Base-by-base conservation (phyloP, 2,329 filamentous ascomycete species). In the Plectosphaerella plurivora region DNA sequence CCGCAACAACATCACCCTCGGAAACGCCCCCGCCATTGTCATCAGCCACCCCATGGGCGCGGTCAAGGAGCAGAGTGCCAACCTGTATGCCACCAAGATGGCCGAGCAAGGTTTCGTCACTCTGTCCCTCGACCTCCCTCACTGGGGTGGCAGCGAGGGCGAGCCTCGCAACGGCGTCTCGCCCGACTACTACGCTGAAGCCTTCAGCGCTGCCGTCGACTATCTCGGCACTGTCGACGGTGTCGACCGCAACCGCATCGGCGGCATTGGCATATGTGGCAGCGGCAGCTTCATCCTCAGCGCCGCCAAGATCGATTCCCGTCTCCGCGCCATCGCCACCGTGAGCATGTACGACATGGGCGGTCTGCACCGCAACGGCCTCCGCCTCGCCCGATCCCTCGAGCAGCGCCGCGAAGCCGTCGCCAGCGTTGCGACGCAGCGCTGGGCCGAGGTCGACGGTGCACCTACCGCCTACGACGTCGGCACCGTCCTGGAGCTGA, bases 301-400 rank as follows among this genome's bases (percentile, higher is more conserved):
- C 51, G 68, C 68, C 1, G 67, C 68, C 3, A 69, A 69, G 53
- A 63, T 68, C 15, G 55, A 64, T 55, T 50, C 58, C 0, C 65
- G 63, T 7, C 50, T 66, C 18, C 52, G 52, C 42, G 53, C 53
- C 51, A 60, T 59, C 10, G 59, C 56, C 1, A 60, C 63, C 1
- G n/a, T 50, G 4, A 55, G 53, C 42, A 55, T 55, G 53, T 55
- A 55, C 37, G 53, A 52, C 36, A 55, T 55, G 50, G 53, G 53
- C 8, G 35, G 47, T 2, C 47, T 4, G 35, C 12, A 35, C 28
- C 53, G 53, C 25, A 22, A 52, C 16, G 50, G 50, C 3, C n/a
- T 55, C 20, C 20, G 8, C 3, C 49, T 47, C 11, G 35, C 44
- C 1, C 22, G 42, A 11, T 37, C 1, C 18, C 9, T 50, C 2